Conservation (phyloP, 768 basidiomycete species). For the Lepiota brunneoincarnata region DNA sequence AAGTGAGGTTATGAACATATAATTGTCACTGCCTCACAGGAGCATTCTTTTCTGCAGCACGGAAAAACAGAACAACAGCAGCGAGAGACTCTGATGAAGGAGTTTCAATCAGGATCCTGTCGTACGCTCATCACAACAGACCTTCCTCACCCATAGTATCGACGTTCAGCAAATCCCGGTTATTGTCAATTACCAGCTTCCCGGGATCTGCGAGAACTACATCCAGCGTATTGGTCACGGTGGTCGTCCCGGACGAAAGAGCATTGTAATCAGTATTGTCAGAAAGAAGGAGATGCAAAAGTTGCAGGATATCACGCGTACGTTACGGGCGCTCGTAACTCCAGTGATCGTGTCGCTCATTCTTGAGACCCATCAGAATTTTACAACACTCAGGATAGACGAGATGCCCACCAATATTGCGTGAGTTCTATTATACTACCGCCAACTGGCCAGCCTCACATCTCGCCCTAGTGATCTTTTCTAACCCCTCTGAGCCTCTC, state of each 20-base stretch:
- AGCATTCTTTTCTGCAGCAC: slow-evolving; percentile 49
- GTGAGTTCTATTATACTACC: slow-evolving; percentile 50
- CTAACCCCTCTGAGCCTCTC: no score
- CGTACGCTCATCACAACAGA: slow-evolving; percentile 98
- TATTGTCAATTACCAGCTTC: slow-evolving; percentile 93
- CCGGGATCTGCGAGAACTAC: slow-evolving; percentile 95
- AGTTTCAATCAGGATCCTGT: slow-evolving; percentile 97
- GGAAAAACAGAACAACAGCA: slow-evolving; percentile 99
- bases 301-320: slow-evolving; percentile 93
- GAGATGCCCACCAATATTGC: slow-evolving; percentile 97
- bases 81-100: slow-evolving; percentile 97
- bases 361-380: slow-evolving; percentile 50
- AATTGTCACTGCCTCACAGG: slow-evolving; percentile 17
- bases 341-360: slow-evolving; percentile 8
- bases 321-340: slow-evolving; percentile 30
- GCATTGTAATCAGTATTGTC: slow-evolving; percentile 96
- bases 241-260: slow-evolving; percentile 95
- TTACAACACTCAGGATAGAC: slow-evolving; percentile 94
- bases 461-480: no score
- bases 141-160: slow-evolving; percentile 95
- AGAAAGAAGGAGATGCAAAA: slow-evolving; percentile 92
- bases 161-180: slow-evolving; percentile 97
- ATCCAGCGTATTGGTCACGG: slow-evolving; percentile 97
- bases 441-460: no score
- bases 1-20: slow-evolving; percentile 25